Conservation (phyloP, 2,329 filamentous ascomycete genomes). For the Diplodia seriata region DNA sequence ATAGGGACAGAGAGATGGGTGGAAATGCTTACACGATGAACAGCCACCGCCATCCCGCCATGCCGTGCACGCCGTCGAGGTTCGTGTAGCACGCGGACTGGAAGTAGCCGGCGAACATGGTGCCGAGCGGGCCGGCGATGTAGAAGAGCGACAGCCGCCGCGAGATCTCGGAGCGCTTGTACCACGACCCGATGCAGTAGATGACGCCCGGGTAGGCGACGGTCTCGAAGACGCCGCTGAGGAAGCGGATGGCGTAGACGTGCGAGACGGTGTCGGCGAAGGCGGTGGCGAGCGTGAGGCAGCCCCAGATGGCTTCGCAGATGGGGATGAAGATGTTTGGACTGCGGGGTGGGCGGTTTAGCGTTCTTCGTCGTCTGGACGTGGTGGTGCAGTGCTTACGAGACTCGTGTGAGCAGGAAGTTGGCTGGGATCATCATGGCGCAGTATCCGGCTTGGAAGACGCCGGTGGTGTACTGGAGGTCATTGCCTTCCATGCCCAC, state of each 20-base stretch:
- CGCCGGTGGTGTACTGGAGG: conserved; percentile 13
- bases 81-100: conserved; percentile 32
- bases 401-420: not conserved
- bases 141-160: conserved; percentile 34
- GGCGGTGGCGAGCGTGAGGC: conserved; percentile 15
- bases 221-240: conserved; percentile 26
- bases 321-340: conserved; percentile 18
- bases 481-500: conserved; percentile 45
- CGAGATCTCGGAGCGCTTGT: conserved; percentile 34
- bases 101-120: conserved; percentile 33
- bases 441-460: conserved; percentile 19
- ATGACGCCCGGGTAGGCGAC: conserved; percentile 34
- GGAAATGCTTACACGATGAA: conserved; percentile 4
- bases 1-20: too few species aligned
- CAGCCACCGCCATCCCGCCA: conserved; percentile 19
- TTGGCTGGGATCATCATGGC: conserved; percentile 20
- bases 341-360: not conserved
- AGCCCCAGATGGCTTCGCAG: conserved; percentile 14
- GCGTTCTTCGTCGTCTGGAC: not conserved
- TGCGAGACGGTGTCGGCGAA: conserved; percentile 6
- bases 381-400: not conserved
- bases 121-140: conserved; percentile 31
- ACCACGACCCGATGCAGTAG: conserved; percentile 36
- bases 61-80: conserved; percentile 38
- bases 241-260: conserved; percentile 20